Evolutionary conservation across 1,284 basidiomycete species (phyloP), one percentile per base, ranked within the genome.

Genomic region (Tilletiaria anomala): DNA sequence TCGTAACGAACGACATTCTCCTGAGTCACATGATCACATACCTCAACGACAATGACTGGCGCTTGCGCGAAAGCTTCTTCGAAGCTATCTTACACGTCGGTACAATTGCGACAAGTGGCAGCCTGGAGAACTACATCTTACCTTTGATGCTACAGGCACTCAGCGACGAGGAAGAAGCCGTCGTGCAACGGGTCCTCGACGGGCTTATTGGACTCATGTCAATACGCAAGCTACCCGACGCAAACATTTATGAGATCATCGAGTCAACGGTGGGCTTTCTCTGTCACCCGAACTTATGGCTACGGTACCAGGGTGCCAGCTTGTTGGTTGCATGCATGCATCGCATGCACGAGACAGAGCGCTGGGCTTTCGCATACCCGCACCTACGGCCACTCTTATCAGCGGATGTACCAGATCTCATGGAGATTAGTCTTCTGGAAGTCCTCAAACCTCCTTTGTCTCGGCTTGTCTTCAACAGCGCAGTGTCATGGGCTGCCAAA

Each of bases 11-110:
- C 69, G 89, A 97, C 55, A 82, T 91, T 3, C 72, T 99, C 5
- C 72, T 97, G 16, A 88, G 86, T 53, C 89, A 97, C 66, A 91
- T 97, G 80, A 89, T 97, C 65, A 97, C 93, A 0, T 97, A 94
- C 61, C 75, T 97, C 53, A 97, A 97, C 61, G 89, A 96, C 58
- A 86, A 93, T 61, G 65, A 70, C 22, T 96, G 91, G 89, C 70
- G 83, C 17, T 70, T 97, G 34, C 75, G 93, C 2, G 77, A 80
- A 51, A 83, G 85, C 0, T 96, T 97, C 67, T 94, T 96, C 59
- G 87, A 93, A 62, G 84, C 83, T 48, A 86, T 96, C 19, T 84
- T 93, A 6, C 85, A 85, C 46, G 85, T 99, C 2, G 91, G 87
- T 3, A 39, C 44, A 14, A 42, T 56, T 0, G 52, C 55, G 10